Conservation (phyloP, 225 moss, liverwort and hornwort species). For the Thuidium tamariscinum region DNA sequence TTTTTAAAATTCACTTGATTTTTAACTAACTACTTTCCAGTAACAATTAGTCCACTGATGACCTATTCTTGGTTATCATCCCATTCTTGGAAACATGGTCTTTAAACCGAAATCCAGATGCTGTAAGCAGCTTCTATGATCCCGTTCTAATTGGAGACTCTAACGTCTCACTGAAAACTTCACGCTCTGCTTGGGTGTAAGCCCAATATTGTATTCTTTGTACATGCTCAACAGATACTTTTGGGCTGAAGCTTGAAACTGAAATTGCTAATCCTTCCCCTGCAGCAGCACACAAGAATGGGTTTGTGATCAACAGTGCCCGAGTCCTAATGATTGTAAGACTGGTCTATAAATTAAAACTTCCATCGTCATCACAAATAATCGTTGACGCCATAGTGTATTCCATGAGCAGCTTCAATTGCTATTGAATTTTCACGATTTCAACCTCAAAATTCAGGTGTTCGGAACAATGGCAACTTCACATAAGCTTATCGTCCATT, state of each 20-base stretch:
- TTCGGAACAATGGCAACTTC: neutral
- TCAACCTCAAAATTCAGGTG: neutral
- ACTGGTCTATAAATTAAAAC: neutral
- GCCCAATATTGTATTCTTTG: slow-evolving; percentile 18
- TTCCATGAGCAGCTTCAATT: neutral
- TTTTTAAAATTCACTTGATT: neutral
- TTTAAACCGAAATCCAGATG: slow-evolving; percentile 12
- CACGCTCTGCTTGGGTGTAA: slow-evolving; percentile 28
- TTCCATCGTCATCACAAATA: too few relatives aligned
- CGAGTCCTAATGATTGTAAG: neutral
- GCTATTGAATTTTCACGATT: neutral
- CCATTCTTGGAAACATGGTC: neutral
- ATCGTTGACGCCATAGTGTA: neutral
- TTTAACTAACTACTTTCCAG: neutral
- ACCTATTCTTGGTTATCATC: too few relatives aligned
- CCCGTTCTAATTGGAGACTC: neutral
- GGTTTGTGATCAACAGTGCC: neutral
- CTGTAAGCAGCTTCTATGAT: slow-evolving; percentile 22
- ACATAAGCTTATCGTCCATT: too few relatives aligned
- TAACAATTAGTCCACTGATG: neutral
- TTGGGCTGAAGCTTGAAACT: neutral
- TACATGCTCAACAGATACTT: neutral
- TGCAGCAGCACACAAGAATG: neutral
- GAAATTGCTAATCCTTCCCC: slow-evolving; percentile 30
- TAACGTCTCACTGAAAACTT: neutral